These are phyloP conservation scores for Achlya hypogyna DNA, from an alignment of 352 stramenopile genomes.

Conservation along the genomic window DNA sequence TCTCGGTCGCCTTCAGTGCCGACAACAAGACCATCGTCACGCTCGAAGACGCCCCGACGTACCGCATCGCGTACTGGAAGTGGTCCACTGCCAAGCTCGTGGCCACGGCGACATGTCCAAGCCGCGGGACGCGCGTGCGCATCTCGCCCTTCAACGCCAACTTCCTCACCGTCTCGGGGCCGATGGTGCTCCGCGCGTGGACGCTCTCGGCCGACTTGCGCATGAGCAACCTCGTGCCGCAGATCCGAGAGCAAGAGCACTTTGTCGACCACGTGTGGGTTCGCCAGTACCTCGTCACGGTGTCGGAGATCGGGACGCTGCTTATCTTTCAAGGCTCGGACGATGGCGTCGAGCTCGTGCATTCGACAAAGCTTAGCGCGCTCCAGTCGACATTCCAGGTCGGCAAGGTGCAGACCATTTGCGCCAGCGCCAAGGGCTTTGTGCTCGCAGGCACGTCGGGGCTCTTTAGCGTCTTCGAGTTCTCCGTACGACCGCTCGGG, in stretches of 20 bases:
- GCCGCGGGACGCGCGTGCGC: slow-evolving; percentile 48
- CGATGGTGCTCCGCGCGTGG: slow-evolving; percentile 71
- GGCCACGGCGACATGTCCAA: slow-evolving; percentile 56
- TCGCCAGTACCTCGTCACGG: slow-evolving; percentile 55
- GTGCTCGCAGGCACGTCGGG: slow-evolving; percentile 58
- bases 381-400: neutral
- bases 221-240: slow-evolving; percentile 65
- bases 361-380: slow-evolving; percentile 30
- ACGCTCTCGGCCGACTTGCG: slow-evolving; percentile 70
- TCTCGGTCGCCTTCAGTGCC: slow-evolving; percentile 54
- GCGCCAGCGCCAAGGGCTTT: slow-evolving; percentile 55
- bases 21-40: slow-evolving; percentile 73
- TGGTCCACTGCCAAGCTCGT: slow-evolving; percentile 66
- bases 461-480: slow-evolving; percentile 71
- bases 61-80: slow-evolving; percentile 77
- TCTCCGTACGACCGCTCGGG: slow-evolving; percentile 30
- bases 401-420: slow-evolving; percentile 52
- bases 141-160: slow-evolving; percentile 59
- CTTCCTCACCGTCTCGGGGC: slow-evolving; percentile 67
- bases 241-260: slow-evolving; percentile 67
- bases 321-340: slow-evolving; percentile 49
- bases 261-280: slow-evolving; percentile 76
- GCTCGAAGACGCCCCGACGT: slow-evolving; percentile 55
- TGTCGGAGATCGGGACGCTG: slow-evolving; percentile 57
- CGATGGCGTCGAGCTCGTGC: slow-evolving; percentile 48